phyloP scores from a whole-genome alignment of 2,329 filamentous ascomycete genomes.

The Neonectria sp. region DNA sequence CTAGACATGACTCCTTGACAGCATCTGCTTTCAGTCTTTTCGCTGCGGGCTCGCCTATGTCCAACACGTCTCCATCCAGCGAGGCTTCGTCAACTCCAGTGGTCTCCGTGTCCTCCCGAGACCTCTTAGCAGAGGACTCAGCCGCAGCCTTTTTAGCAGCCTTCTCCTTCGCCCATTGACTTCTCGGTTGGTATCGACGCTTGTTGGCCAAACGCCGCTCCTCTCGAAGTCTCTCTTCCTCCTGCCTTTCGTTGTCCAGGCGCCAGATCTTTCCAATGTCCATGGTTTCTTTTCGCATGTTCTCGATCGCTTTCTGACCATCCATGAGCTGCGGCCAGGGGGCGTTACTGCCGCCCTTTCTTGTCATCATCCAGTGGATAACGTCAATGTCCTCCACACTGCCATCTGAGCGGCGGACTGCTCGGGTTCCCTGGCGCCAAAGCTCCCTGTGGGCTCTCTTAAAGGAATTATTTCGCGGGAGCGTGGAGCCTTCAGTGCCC shows the following conservation, averaged over 20 bases:
- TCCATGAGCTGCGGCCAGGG: conserved; percentile 41
- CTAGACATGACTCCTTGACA: neutral
- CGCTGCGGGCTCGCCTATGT: neutral
- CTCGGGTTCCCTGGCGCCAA: conserved; percentile 39
- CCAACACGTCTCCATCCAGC: neutral
- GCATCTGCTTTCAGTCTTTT: conserved; percentile 2
- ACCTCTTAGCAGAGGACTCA: conserved; percentile 7
- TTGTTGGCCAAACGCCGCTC: conserved; percentile 43
- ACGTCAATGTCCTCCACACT: conserved; percentile 38
- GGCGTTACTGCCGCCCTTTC: conserved; percentile 37
- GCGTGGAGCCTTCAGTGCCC: neutral
- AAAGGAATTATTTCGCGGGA: conserved; percentile 7
- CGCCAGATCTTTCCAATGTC: conserved; percentile 33
- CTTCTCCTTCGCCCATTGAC: conserved; percentile 38
- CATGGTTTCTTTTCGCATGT: conserved; percentile 39
- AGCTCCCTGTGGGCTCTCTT: conserved; percentile 23
- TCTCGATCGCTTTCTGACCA: conserved; percentile 30
- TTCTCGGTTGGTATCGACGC: conserved; percentile 40
- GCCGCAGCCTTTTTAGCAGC: conserved; percentile 29
- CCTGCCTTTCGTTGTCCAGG: conserved; percentile 36
- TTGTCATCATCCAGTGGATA: conserved; percentile 39
- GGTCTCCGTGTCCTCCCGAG: neutral
- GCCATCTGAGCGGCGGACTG: conserved; percentile 34
- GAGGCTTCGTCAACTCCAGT: neutral
- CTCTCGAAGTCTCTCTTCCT: conserved; percentile 34